These are phyloP conservation scores for Punica granatum DNA, from an alignment of 345 rosid genomes.

Conservation along the genomic window DNA sequence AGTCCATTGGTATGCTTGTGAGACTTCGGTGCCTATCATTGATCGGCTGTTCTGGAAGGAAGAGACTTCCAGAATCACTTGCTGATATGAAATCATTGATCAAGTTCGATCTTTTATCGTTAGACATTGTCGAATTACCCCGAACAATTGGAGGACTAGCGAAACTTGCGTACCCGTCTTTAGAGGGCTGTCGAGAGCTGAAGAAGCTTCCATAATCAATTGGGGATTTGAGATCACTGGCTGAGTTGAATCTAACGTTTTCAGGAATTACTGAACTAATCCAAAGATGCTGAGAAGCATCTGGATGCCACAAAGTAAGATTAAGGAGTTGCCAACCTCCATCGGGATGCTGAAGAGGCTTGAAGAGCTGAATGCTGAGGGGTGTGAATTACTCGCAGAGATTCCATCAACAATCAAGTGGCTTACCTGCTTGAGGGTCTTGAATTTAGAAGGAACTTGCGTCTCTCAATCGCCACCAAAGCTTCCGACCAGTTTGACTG, in stretches of 20 bases:
- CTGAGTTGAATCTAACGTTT: background rate
- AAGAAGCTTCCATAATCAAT: constrained; percentile 2
- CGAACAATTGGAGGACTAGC: background rate
- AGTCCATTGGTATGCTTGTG: background rate
- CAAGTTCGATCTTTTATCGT: background rate
- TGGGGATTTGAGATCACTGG: constrained; percentile 7
- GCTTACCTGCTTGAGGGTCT: background rate
- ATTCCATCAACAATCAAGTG: background rate
- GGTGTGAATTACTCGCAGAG: background rate
- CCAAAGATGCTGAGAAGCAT: background rate
- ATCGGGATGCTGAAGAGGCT: background rate
- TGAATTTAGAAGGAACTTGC: background rate
- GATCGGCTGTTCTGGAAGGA: too few species aligned
- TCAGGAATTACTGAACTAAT: background rate
- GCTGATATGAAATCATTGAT: background rate
- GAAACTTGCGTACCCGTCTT: background rate
- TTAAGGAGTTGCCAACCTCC: background rate
- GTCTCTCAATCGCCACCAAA: background rate
- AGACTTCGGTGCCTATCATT: background rate
- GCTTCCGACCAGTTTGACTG: background rate
- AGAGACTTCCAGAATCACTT: too few species aligned
- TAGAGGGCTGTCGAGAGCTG: background rate
- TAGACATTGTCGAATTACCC: too few species aligned
- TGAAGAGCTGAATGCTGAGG: background rate
- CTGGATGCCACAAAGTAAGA: background rate